Base-by-base conservation (phyloP, 768 basidiomycete species). In the Boletus tylopilopsis region DNA sequence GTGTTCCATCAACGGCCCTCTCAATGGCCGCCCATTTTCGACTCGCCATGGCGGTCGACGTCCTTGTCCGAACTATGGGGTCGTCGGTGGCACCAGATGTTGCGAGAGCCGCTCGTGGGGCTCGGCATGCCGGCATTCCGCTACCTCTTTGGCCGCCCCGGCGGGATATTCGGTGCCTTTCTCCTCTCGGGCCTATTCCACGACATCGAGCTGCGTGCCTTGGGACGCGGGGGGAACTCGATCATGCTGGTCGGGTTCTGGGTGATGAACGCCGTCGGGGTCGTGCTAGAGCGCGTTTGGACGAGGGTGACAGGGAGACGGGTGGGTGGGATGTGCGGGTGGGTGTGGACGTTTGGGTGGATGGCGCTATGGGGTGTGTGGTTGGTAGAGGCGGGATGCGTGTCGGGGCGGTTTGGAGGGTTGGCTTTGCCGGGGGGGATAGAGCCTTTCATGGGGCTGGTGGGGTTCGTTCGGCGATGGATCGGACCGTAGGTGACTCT, bases 61-160 rank as follows among this genome's bases (percentile, higher is more conserved):
- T 85, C 83, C 7, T 59, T 87, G 40, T 68, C 71, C 34, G 76
- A 85, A 7, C 77, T 84, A 38, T 88, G 86, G 86, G 71, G 76
- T 0, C 63, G 55, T 41, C 71, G 80, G 23, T 87, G 85, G 85
- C 86, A 88, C 57, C 84, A 85, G 52, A 47, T 81, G 15, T 80
- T 85, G 62, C 75, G 85, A 2, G 73, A 80, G 40, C 57, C 69
- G n/a, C 80, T 87, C 53, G 60, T 84, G 41, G 59, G 63, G 3
- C 54, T 78, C n/a, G 84, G 82, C 4, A 71, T 67, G 2, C 68
- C 64, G 23, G 80, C 81, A 0, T 55, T 78, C 9, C 55, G 59
- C 6, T 52, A 60, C 39, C 24, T 84, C 5, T 63, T 77, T 33
- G 84, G 85, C 9, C 73, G 75, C 8, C 49, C 63, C 0, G 82